Evolutionary conservation across 345 rosid species (phyloP).

Genomic region (Tarenaya hassleriana): DNA sequence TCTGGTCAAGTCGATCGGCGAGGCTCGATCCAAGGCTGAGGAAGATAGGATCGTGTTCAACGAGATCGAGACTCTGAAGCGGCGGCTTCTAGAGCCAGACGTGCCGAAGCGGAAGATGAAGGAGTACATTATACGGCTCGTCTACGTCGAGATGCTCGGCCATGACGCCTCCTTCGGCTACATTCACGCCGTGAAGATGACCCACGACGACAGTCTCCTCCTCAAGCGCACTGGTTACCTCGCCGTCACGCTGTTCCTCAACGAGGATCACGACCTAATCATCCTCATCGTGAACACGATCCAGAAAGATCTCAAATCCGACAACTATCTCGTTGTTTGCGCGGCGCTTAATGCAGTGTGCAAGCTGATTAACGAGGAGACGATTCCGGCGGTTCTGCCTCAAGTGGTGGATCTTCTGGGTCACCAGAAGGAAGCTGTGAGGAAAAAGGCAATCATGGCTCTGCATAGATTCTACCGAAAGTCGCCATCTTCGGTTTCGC

Average conservation of each 20-base stretch:
- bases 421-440: constrained; percentile 83
- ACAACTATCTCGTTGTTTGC: constrained; percentile 78
- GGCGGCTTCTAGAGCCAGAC: constrained; percentile 78
- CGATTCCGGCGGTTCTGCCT: constrained; percentile 92
- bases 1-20: constrained; percentile 95
- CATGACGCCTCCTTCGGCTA: constrained; percentile 97
- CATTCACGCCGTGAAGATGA: constrained; percentile 99
- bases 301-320: constrained; percentile 94
- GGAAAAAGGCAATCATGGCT: constrained; percentile 99
- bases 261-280: constrained; percentile 92
- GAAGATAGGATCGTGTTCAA: constrained; percentile 91
- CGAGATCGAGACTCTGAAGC: constrained; percentile 89
- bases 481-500: constrained; percentile 87
- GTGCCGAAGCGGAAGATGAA: constrained; percentile 93
- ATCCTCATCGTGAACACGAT: constrained; percentile 91
- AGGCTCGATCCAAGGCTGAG: constrained; percentile 97
- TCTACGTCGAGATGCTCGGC: constrained; percentile 95
- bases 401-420: constrained; percentile 80
- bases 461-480: constrained; percentile 81
- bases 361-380: constrained; percentile 91
- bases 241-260: constrained; percentile 84
- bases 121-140: constrained; percentile 79
- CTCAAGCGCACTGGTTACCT: constrained; percentile 94
- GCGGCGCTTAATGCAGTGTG: constrained; percentile 89
- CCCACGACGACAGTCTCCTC: constrained; percentile 71